These are phyloP conservation scores for Aspergillus pseudoviridinutans DNA, from an alignment of 2,329 filamentous ascomycete species.

Conservation along the genomic window DNA sequence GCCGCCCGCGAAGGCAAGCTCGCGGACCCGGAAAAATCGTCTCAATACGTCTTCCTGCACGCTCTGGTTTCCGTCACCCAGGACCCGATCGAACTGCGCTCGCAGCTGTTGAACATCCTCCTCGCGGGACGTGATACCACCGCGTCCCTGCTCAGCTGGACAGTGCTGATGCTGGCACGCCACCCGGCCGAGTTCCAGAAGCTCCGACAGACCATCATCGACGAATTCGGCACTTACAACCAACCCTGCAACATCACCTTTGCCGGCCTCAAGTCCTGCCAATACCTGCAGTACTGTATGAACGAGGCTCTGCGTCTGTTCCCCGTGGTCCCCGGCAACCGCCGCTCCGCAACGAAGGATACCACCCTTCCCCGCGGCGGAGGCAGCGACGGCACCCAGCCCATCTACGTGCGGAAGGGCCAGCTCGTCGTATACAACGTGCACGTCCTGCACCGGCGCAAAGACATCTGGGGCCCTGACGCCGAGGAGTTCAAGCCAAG, in stretches of 20 bases:
- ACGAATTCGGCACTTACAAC: conserved; percentile 14
- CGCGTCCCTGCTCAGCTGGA: conserved; percentile 43
- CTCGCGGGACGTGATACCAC: conserved; percentile 54
- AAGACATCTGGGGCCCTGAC: conserved; percentile 46
- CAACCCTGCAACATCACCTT: conserved; percentile 42
- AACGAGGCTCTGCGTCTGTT: conserved; percentile 44
- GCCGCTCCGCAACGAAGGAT: conserved; percentile 35
- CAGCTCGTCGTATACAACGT: conserved; percentile 64
- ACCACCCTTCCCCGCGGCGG: conserved; percentile 51
- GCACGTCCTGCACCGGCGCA: conserved; percentile 68
- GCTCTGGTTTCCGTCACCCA: conserved; percentile 45
- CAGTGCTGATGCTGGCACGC: conserved; percentile 19
- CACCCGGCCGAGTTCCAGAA: conserved; percentile 5
- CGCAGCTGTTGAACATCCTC: conserved; percentile 49
- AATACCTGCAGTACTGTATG: conserved; percentile 35
- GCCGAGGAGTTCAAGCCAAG: conserved; percentile 60
- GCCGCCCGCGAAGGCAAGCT: conserved; percentile 26
- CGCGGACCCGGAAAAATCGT: conserved; percentile 23
- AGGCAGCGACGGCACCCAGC: conserved; percentile 56
- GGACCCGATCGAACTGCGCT: conserved; percentile 46
- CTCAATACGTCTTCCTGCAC: conserved; percentile 48
- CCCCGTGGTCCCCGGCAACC: conserved; percentile 46
- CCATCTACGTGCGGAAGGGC: conserved; percentile 64
- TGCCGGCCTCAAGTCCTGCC: conserved; percentile 38
- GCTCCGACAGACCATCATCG: conserved; percentile 9